Base-by-base conservation (phyloP, 192 early-diverging fungal species). In the Gryganskiella cystojenkinii region DNA sequence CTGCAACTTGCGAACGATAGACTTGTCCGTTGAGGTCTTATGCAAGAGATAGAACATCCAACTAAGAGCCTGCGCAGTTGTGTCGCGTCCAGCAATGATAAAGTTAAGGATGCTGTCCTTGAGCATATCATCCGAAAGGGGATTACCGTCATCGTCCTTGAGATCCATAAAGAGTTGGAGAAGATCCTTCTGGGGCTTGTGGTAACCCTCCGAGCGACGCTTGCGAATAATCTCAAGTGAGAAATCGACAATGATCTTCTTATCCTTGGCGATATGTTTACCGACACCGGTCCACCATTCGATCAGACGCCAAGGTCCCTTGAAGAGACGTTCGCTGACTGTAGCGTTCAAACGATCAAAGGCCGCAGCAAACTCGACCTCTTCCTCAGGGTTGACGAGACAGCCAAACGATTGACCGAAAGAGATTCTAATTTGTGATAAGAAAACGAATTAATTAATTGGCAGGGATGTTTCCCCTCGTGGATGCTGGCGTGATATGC, bases 1-100 rank as follows among this genome's bases (percentile, higher is more conserved):
- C 4, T 49, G 42, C 10, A 87, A 40, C 33, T 44, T 71, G 15
- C 22, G 46, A 4, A 68, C 61, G 35, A 78, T 58, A 24, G 61
- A 37, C 28, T 83, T 83, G 54, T 86, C 61, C 46, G 71, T 49
- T 33, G 68, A 56, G 1, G 85, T 61, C 13, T 71, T 44, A 25
- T 63, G 57, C 27, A 76, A 56, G 20, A 76, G 40, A 53, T 79
- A 85, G 25, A 89, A 67, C 56, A 87, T 83, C 88, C 90, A 90
- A 4, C 76, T 62, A 2, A 90, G 75, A 1, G 73, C 65, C 37
- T 76, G 65, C 2, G 73, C 73, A 3, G 73, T 76, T 3, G 65
- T 76, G 14, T 76, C 73, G 19, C 65, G 73, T 40, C 72, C 72
- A 24, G 72, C 50, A 24, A 67, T 68, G 46, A 58, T 64, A 42